phyloP scores from a whole-genome alignment of 257 asterid genomes.

The Schizonepeta tenuifolia region DNA sequence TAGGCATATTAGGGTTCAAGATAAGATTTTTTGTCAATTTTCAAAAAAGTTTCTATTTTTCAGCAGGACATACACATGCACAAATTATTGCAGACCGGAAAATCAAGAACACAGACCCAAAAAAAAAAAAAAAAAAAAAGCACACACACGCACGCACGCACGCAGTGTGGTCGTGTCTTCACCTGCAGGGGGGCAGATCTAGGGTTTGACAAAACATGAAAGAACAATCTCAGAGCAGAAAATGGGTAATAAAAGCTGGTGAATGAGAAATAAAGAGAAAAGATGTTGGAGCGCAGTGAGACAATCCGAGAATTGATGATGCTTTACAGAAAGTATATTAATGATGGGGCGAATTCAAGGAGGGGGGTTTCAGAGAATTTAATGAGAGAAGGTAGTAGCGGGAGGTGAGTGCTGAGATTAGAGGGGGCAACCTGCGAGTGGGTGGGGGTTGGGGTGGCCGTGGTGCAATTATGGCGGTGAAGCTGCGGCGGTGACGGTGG shows the following conservation, averaged over 20 bases:
- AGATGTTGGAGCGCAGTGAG: conserved; percentile 29
- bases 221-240: conserved; percentile 36
- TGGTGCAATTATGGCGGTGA: conserved; percentile 6
- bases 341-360: conserved; percentile 19
- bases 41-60: conserved; percentile 34
- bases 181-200: conserved; percentile 88
- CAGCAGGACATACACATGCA: conserved; percentile 24
- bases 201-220: conserved; percentile 83
- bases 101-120: background rate
- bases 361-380: conserved; percentile 9
- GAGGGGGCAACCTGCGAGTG: conserved; percentile 61
- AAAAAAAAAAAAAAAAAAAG: background rate
- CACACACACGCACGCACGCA: conserved; percentile 31
- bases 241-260: conserved; percentile 35
- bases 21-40: background rate
- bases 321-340: conserved; percentile 21
- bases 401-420: conserved; percentile 36
- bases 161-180: conserved; percentile 34
- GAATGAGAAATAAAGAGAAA: conserved; percentile 25
- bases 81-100: conserved; percentile 20
- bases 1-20: conserved; percentile 11
- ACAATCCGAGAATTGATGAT: conserved; percentile 25
- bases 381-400: conserved; percentile 18
- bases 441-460: conserved; percentile 46
- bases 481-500: conserved; percentile 28